Evolutionary conservation across 106 monocot genomes (phyloP).

Genomic region (Phalaenopsis equestris): DNA sequence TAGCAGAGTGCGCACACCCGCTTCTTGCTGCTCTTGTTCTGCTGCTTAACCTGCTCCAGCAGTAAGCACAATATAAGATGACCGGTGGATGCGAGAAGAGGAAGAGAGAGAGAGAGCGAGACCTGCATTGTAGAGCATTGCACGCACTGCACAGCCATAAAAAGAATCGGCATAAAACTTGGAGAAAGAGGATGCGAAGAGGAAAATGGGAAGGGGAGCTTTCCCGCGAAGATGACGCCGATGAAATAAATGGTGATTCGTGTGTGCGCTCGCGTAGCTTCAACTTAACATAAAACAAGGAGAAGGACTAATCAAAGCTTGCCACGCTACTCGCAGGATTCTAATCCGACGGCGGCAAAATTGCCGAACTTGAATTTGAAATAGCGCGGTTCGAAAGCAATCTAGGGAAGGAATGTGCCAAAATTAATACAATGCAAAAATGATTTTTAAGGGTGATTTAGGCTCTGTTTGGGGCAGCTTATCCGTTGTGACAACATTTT

Average conservation of each 20-base stretch:
- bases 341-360: not conserved
- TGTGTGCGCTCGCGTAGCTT: not conserved
- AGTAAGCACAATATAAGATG: not conserved
- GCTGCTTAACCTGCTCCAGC: conserved; percentile 43
- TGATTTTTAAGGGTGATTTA: too few relatives aligned
- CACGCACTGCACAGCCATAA: conserved; percentile 45
- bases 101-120: not conserved
- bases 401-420: not conserved
- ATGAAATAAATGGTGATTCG: not conserved
- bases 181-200: not conserved
- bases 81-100: not conserved
- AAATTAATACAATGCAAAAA: too few relatives aligned
- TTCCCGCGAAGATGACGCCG: too few relatives aligned
- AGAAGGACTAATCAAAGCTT: not conserved
- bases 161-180: conserved; percentile 19
- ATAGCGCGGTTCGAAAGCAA: not conserved
- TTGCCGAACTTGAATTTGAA: not conserved
- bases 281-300: not conserved
- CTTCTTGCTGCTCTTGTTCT: conserved; percentile 47
- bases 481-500: too few relatives aligned
- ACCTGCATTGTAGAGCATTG: conserved; percentile 58
- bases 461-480: too few relatives aligned
- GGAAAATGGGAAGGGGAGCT: not conserved
- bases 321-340: too few relatives aligned
- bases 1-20: conserved; percentile 49